These are phyloP conservation scores for Apophysomyces sp. DNA, from an alignment of 371 early-diverging fungal genomes.

Conservation along the genomic window DNA sequence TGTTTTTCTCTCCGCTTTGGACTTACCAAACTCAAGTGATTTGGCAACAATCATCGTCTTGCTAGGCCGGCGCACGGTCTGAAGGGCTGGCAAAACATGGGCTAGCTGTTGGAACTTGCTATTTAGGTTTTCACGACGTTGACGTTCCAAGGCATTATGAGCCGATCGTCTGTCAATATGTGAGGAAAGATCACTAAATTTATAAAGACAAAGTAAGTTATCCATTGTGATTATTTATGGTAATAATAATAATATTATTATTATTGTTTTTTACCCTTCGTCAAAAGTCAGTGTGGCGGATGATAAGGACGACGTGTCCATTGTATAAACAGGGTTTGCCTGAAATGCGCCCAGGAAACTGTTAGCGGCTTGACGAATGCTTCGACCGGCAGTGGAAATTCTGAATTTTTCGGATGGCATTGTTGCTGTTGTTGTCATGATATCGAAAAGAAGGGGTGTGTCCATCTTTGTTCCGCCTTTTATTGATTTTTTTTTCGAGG, in stretches of 20 bases:
- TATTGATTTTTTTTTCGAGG: neutral
- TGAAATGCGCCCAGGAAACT: slow-evolving; percentile 15
- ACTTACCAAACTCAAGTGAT: slow-evolving; percentile 63
- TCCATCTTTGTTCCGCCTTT: neutral
- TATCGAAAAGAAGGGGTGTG: slow-evolving; percentile 2
- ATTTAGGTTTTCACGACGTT: slow-evolving; percentile 77
- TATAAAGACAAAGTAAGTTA: neutral
- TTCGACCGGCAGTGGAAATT: slow-evolving; percentile 10
- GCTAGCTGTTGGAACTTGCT: slow-evolving; percentile 78
- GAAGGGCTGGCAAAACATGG: slow-evolving; percentile 72
- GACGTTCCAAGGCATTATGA: slow-evolving; percentile 81
- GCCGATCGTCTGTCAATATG: slow-evolving; percentile 50
- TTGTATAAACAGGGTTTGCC: neutral
- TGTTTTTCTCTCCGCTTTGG: neutral
- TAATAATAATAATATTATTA: no score
- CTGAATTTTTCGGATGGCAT: slow-evolving; percentile 21
- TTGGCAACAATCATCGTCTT: slow-evolving; percentile 78
- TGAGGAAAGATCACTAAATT: slow-evolving; percentile 6
- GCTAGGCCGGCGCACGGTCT: slow-evolving; percentile 70
- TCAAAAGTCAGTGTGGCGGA: neutral
- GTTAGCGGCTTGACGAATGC: slow-evolving; percentile 11
- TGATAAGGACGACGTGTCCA: neutral
- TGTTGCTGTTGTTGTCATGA: neutral
- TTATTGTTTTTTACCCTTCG: neutral
- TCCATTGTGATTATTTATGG: neutral